Evolutionary conservation across 192 early-diverging fungal genomes (phyloP).

Genomic region (Dimargaris xerosporica): DNA sequence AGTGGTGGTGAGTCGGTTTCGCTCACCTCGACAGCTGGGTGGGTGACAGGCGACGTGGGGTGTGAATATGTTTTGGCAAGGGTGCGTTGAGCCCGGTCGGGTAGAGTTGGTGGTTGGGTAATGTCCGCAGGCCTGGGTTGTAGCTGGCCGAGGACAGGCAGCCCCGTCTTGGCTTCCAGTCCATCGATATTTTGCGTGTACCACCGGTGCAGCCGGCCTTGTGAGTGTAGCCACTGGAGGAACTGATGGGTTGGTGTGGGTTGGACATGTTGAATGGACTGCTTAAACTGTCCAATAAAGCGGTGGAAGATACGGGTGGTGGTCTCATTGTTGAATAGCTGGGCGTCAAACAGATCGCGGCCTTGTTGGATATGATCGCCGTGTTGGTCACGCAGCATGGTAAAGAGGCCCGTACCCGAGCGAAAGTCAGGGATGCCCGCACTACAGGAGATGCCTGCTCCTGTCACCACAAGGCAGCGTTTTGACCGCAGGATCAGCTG

Average conservation of each 20-base stretch:
- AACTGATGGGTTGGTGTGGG: conserved; percentile 41
- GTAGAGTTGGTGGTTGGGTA: background rate
- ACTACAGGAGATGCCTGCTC: conserved; percentile 82
- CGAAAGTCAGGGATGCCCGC: conserved; percentile 86
- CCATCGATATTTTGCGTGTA: conserved; percentile 59
- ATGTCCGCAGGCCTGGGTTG: background rate
- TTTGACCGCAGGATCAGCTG: conserved; percentile 24
- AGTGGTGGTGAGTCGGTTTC: background rate
- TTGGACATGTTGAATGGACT: conserved; percentile 24
- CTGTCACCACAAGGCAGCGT: conserved; percentile 52
- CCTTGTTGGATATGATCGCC: conserved; percentile 54
- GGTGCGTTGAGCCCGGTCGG: background rate
- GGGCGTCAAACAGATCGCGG: conserved; percentile 75
- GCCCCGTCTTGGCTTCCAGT: conserved; percentile 28
- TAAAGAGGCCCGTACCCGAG: conserved; percentile 71
- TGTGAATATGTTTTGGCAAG: background rate
- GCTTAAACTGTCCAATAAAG: conserved; percentile 35
- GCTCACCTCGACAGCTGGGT: background rate
- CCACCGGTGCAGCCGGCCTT: conserved; percentile 34
- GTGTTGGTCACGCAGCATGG: conserved; percentile 59
- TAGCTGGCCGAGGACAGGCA: conserved; percentile 12
- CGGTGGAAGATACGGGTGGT: conserved; percentile 53
- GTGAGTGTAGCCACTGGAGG: conserved; percentile 26
- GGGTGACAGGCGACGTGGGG: background rate
- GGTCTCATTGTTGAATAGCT: conserved; percentile 49